Evolutionary conservation across 176 grass and related monocot species (phyloP), one percentile per base, ranked within the genome.

Genomic region (Musa acuminata): DNA sequence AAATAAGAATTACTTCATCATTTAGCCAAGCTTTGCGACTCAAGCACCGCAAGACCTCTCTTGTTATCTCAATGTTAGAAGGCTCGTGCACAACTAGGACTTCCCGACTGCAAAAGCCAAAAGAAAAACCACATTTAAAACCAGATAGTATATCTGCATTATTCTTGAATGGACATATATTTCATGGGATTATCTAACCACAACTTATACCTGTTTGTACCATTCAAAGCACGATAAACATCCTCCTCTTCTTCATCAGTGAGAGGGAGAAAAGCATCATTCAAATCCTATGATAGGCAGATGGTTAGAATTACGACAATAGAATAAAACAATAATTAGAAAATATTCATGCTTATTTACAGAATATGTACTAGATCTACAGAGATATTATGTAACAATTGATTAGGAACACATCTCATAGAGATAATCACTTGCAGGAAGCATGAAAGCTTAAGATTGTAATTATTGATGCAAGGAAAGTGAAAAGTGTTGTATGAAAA

Each of bases 51-150:
- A 93, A 78, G 58, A 89, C 78, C 82, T 89, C 84, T 82, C 84
- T 93, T 48, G 90, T 93, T 85, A 93, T 93, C 59, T 83, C 80
- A 81, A 93, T 89, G 74, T 85, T 93, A 78, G 90, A 93, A 71
- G 74, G 16, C 57, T 89, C 84, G 73, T 93, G 90, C 22, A 58
- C 72, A 3, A 73, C 75, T 66, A 93, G 55, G 52, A 59, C 81
- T 77, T 93, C 84, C 80, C 24, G 59, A 3, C 90, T 93, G 77
- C 29, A 87, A 63, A 87, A 26, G 17, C 21, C 1, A 9, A 51
- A 70, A 43, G 4, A 70, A 70, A 17, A 70, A 70, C n/a, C 13
- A 67, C 19, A 69, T 20, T 49, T 77, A 65, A 1, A n/a, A 57
- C 11, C 14, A 70, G n/a, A 48, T 24, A 49, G 26, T 68, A 57